These are phyloP conservation scores for Piedraia hortae DNA, from an alignment of 2,329 filamentous ascomycete genomes.

Conservation along the genomic window DNA sequence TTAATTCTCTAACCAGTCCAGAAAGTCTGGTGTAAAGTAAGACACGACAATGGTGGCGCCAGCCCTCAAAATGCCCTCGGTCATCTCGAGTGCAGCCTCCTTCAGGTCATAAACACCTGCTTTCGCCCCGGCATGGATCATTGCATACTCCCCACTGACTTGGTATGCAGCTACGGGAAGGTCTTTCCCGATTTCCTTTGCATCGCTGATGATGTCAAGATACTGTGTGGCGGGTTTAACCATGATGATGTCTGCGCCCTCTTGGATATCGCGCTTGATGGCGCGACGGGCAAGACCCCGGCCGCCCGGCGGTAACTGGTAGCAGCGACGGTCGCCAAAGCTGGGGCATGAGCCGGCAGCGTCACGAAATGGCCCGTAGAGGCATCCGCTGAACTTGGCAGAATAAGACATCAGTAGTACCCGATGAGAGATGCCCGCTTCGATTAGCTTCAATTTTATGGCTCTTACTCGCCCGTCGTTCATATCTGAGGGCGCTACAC, in stretches of 20 bases:
- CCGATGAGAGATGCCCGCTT: constrained; percentile 74
- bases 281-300: constrained; percentile 76
- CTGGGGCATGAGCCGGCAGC: constrained; percentile 74
- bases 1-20: constrained; percentile 30
- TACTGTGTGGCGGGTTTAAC: constrained; percentile 93
- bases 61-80: constrained; percentile 73
- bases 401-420: constrained; percentile 92
- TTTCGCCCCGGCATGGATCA: constrained; percentile 90
- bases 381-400: constrained; percentile 86
- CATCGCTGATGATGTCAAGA: constrained; percentile 90
- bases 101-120: constrained; percentile 91
- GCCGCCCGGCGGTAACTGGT: constrained; percentile 81
- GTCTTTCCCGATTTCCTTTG: constrained; percentile 77
- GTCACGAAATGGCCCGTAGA: constrained; percentile 93
- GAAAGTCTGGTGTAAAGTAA: constrained; percentile 69
- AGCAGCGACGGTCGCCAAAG: constrained; percentile 87
- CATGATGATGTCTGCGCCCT: constrained; percentile 97
- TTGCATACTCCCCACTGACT: constrained; percentile 87
- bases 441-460: constrained; percentile 93
- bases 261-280: constrained; percentile 66
- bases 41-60: constrained; percentile 80
- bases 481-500: constrained; percentile 94
- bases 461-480: constrained; percentile 92
- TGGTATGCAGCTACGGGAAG: constrained; percentile 89
- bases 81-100: constrained; percentile 81